A percentile compares a stretch with the other conserved stretches of the same genome.
Evolutionary conservation across 202 grass and related monocot genomes (phyloP).

Genomic region (Hordeum pubiflorum): DNA sequence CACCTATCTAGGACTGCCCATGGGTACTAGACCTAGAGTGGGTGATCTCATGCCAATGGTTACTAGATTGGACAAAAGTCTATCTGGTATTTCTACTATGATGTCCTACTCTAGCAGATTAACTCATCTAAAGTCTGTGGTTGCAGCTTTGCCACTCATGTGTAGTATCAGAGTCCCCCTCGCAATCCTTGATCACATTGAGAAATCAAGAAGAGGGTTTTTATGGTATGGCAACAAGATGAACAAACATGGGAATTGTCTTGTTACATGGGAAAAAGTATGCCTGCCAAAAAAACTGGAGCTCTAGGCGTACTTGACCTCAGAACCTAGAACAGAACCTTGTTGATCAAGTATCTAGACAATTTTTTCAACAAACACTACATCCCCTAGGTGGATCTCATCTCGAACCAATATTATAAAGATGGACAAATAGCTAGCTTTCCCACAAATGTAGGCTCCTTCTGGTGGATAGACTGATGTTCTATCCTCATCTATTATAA

Average conservation of each 20-base stretch:
- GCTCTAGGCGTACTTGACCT: not conserved
- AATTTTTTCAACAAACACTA: not conserved
- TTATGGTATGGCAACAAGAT: too few species aligned
- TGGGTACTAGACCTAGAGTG: not conserved
- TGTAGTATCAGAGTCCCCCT: not conserved
- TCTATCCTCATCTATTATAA: too few species aligned
- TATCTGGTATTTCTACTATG: too few species aligned
- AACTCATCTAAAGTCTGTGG: not conserved
- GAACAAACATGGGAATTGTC: too few species aligned
- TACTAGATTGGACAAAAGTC: not conserved
- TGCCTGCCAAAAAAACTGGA: not conserved
- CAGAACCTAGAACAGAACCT: not conserved
- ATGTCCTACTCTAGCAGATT: too few species aligned
- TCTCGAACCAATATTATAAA: not conserved
- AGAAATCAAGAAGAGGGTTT: not conserved
- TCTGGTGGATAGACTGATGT: not conserved
- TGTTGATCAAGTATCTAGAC: not conserved
- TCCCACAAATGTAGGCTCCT: not conserved
- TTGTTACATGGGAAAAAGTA: too few species aligned
- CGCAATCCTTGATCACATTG: not conserved
- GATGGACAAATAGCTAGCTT: fast-evolving
- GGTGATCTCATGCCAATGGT: not conserved
- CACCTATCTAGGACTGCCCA: not conserved
- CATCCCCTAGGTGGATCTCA: not conserved
- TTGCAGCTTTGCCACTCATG: not conserved